These are phyloP conservation scores for Trichosporon sp. DNA, from an alignment of 1,284 basidiomycete species.

Conservation along the genomic window DNA sequence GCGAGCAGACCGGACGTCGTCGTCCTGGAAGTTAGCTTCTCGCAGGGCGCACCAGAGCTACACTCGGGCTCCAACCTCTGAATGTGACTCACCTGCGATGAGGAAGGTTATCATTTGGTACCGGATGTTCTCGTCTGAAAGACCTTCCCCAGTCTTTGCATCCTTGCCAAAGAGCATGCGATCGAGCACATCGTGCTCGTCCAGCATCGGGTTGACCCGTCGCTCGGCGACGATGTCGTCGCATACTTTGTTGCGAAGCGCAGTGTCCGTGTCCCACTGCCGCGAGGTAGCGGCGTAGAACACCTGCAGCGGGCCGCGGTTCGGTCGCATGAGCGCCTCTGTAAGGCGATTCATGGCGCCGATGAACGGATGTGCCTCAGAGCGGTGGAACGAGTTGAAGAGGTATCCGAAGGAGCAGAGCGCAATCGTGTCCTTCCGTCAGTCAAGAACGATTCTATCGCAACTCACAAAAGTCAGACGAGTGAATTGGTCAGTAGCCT, in stretches of 20 bases:
- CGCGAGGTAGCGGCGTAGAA: slow-evolving; percentile 54
- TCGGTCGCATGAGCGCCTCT: not conserved
- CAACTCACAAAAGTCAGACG: slow-evolving; percentile 18
- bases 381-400: slow-evolving; percentile 44
- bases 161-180: slow-evolving; percentile 60
- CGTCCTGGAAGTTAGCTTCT: slow-evolving; percentile 44
- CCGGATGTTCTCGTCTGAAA: slow-evolving; percentile 59
- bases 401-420: slow-evolving; percentile 57
- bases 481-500: slow-evolving; percentile 6
- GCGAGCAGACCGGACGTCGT: slow-evolving; percentile 57
- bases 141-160: slow-evolving; percentile 58
- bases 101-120: slow-evolving; percentile 62
- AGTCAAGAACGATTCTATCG: too few relatives aligned
- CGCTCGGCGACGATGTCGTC: slow-evolving; percentile 17
- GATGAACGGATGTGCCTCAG: slow-evolving; percentile 58
- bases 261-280: slow-evolving; percentile 52
- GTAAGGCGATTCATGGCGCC: slow-evolving; percentile 36
- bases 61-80: not conserved
- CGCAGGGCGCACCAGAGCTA: not conserved
- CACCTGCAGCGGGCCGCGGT: slow-evolving; percentile 32
- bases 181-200: slow-evolving; percentile 57
- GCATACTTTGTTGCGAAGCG: slow-evolving; percentile 45
- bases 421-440: slow-evolving; percentile 27
- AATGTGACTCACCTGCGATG: slow-evolving; percentile 50
- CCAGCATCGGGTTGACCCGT: slow-evolving; percentile 31